These are phyloP conservation scores for Fusarium vanettenii DNA, from an alignment of 2,329 filamentous ascomycete species.

Conservation along the genomic window DNA sequence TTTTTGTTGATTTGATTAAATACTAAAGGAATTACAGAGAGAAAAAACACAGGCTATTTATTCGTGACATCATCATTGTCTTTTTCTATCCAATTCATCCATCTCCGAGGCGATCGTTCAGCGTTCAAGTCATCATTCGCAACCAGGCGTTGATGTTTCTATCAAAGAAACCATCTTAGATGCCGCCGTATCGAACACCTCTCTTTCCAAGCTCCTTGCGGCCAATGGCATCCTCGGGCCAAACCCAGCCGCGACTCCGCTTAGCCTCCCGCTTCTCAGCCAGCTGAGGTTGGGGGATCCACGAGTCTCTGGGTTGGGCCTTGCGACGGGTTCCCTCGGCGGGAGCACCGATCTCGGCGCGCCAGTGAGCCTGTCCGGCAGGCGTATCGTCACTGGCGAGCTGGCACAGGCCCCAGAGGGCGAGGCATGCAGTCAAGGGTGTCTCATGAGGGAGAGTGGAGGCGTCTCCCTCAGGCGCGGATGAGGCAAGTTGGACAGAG, in stretches of 20 bases:
- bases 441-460: slow-evolving; percentile 51
- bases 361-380: slow-evolving; percentile 70
- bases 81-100: slow-evolving; percentile 28
- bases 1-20: slow-evolving; percentile 22
- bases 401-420: slow-evolving; percentile 83
- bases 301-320: slow-evolving; percentile 75
- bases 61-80: slow-evolving; percentile 29
- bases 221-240: slow-evolving; percentile 78
- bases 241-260: slow-evolving; percentile 78
- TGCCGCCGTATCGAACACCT: slow-evolving; percentile 67
- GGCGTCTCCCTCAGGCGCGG: slow-evolving; percentile 45
- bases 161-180: slow-evolving; percentile 20
- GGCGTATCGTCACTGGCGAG: slow-evolving; percentile 70
- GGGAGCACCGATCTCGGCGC: slow-evolving; percentile 78
- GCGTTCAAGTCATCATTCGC: slow-evolving; percentile 14
- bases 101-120: slow-evolving; percentile 18
- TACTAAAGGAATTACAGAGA: slow-evolving; percentile 23
- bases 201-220: slow-evolving; percentile 78
- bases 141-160: background rate
- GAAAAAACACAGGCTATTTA: background rate
- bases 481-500: slow-evolving; percentile 66
- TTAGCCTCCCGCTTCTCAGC: slow-evolving; percentile 83
- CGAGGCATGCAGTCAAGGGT: slow-evolving; percentile 76
- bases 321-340: slow-evolving; percentile 79
- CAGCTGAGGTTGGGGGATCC: slow-evolving; percentile 80